phyloP scores from a whole-genome alignment of 1,284 basidiomycete genomes.

The Cutaneotrichosporon sp. region DNA sequence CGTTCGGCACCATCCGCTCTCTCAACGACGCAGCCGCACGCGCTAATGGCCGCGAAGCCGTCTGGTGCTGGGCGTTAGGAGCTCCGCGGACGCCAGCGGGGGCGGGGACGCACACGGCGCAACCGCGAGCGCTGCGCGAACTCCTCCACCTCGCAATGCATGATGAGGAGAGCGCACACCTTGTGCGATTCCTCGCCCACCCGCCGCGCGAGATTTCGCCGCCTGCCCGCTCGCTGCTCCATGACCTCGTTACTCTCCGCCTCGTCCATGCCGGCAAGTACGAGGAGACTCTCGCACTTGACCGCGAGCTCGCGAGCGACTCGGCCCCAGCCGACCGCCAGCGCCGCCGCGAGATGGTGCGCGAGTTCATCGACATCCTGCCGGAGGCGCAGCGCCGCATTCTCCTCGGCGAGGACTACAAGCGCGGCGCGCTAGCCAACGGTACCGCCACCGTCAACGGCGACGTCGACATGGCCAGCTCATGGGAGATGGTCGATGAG shows the following conservation, averaged over 20 bases:
- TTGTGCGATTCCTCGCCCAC: constrained; percentile 44
- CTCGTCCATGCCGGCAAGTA: constrained; percentile 73
- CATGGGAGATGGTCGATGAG: constrained; percentile 19
- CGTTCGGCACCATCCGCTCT: constrained; percentile 33
- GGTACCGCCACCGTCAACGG: constrained; percentile 17
- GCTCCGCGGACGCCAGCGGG: constrained; percentile 34
- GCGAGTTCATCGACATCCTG: constrained; percentile 63
- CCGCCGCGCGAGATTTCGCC: constrained; percentile 57
- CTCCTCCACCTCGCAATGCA: constrained; percentile 46
- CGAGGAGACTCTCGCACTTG: constrained; percentile 69
- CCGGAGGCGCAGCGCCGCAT: constrained; percentile 58
- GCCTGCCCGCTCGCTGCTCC: constrained; percentile 62
- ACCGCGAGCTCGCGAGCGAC: constrained; percentile 58
- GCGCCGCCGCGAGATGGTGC: constrained; percentile 65
- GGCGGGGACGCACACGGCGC: constrained; percentile 29
- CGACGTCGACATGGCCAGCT: constrained; percentile 30
- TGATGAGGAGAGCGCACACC: constrained; percentile 42
- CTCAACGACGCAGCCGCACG: constrained; percentile 19
- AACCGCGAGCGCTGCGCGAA: constrained; percentile 36
- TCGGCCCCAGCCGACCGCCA: constrained; percentile 45
- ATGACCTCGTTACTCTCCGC: constrained; percentile 76
- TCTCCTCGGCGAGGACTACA: constrained; percentile 22
- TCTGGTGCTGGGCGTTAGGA: constrained; percentile 47
- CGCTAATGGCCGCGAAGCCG: constrained; percentile 28
- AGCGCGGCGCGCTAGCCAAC: constrained; percentile 16